These are phyloP conservation scores for Piper longum DNA, from an alignment of 164 flowering plant species.

Conservation along the genomic window DNA sequence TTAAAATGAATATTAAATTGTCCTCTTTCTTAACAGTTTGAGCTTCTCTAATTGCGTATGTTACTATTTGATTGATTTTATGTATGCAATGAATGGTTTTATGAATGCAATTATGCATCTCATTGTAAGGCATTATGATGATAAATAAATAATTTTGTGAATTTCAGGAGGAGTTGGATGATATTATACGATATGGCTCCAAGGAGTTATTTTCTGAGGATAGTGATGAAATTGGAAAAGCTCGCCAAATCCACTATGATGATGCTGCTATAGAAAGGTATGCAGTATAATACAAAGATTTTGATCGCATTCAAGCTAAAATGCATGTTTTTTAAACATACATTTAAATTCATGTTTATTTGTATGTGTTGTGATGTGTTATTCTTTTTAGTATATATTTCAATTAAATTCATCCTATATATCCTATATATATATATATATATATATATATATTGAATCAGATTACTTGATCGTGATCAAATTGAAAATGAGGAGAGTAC, in stretches of 20 bases:
- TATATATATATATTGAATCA: slow-evolving; percentile 11
- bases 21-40: no score
- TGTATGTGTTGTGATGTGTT: neutral
- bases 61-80: no score
- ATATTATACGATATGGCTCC: slow-evolving; percentile 93
- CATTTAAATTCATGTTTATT: slow-evolving; percentile 4
- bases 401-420: neutral
- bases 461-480: slow-evolving; percentile 88
- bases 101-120: no score
- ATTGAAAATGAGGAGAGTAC: slow-evolving; percentile 60
- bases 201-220: slow-evolving; percentile 94
- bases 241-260: slow-evolving; percentile 95
- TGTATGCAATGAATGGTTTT: no score
- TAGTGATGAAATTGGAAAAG: slow-evolving; percentile 78
- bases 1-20: no score
- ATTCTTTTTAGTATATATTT: neutral
- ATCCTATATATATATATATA: no score
- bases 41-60: no score
- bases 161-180: slow-evolving; percentile 89
- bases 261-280: slow-evolving; percentile 93
- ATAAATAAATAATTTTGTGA: neutral
- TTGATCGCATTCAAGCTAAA: neutral
- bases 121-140: neutral
- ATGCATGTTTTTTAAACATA: no score
- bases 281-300: neutral